phyloP scores from a whole-genome alignment of 106 monocot species.

The Agapanthus africanus region DNA sequence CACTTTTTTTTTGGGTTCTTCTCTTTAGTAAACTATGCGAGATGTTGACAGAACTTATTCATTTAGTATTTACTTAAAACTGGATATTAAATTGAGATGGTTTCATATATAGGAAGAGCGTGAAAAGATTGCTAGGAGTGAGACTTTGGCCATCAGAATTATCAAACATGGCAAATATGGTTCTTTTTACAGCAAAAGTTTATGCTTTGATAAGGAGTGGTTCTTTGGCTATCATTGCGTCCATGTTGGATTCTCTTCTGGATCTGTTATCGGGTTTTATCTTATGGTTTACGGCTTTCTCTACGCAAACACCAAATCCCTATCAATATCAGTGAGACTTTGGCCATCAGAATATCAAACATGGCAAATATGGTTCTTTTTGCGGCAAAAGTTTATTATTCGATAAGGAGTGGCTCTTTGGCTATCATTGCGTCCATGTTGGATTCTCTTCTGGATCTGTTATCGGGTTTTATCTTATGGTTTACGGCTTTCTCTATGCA shows the following conservation, averaged over 20 bases:
- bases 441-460: conserved; percentile 96
- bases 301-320: conserved; percentile 87
- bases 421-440: conserved; percentile 95
- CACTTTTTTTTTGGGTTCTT: neutral
- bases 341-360: conserved; percentile 83
- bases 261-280: too few species aligned
- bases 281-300: conserved; percentile 91
- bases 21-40: neutral
- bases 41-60: neutral
- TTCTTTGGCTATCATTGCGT: too few species aligned
- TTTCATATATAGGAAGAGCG: conserved; percentile 64
- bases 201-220: conserved; percentile 89
- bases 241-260: too few species aligned
- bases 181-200: conserved; percentile 89
- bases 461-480: conserved; percentile 98
- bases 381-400: conserved; percentile 94
- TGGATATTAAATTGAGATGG: conserved; percentile 1
- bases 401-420: conserved; percentile 80
- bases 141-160: conserved; percentile 65
- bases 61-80: neutral
- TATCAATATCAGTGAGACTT: conserved; percentile 78
- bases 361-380: conserved; percentile 84
- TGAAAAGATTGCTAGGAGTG: conserved; percentile 65
- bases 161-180: conserved; percentile 82
- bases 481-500: conserved; percentile 96